Conservation (phyloP, 345 rosid genomes). For the Linum lewisii region DNA sequence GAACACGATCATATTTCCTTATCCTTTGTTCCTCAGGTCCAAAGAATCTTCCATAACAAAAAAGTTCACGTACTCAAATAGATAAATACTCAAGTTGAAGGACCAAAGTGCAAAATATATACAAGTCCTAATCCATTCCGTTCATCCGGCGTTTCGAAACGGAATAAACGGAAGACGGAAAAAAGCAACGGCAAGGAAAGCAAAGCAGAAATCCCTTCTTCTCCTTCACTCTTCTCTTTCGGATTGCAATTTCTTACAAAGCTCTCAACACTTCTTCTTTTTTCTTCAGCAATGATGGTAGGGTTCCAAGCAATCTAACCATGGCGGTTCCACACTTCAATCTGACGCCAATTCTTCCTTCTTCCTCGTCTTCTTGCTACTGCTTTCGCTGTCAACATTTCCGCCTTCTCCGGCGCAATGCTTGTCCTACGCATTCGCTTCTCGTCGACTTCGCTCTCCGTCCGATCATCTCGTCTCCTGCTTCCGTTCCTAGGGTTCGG, state of each 20-base stretch:
- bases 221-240: not conserved
- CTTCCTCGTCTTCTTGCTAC: not conserved
- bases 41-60: too few species aligned
- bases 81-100: too few species aligned
- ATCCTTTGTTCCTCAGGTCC: too few species aligned
- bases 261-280: not conserved
- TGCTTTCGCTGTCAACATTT: not conserved
- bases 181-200: not conserved
- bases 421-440: not conserved
- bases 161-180: constrained; percentile 1
- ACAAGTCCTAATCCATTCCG: too few species aligned
- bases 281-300: not conserved
- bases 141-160: not conserved
- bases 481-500: constrained; percentile 14
- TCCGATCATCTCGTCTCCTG: not conserved
- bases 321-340: not conserved
- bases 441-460: not conserved
- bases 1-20: too few species aligned
- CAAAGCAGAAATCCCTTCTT: not conserved
- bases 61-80: too few species aligned
- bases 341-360: not conserved
- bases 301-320: not conserved
- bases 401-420: not conserved
- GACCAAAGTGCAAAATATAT: too few species aligned
- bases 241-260: not conserved